Evolutionary conservation across 345 rosid genomes (phyloP).

Genomic region (Populus deltoides): DNA sequence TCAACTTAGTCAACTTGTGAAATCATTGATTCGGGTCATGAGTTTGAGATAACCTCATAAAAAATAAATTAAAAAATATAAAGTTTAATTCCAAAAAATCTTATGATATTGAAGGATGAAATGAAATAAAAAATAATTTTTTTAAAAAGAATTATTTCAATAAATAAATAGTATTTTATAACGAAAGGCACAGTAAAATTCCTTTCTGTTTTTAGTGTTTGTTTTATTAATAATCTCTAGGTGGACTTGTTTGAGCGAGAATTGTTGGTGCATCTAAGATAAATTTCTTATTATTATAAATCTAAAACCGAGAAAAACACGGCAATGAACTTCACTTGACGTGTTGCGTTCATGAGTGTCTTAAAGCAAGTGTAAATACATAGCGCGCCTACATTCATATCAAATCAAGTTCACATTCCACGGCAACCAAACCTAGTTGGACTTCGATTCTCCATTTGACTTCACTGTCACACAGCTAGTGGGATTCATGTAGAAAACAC

Average conservation of each 20-base stretch:
- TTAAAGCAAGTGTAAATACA: not conserved
- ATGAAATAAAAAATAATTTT: too few species aligned
- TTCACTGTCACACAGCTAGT: not conserved
- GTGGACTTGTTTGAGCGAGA: not conserved
- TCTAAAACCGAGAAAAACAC: not conserved
- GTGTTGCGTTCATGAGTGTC: not conserved
- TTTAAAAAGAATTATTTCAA: too few species aligned
- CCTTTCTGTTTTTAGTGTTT: too few species aligned
- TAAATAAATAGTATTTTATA: too few species aligned
- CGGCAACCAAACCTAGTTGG: not conserved
- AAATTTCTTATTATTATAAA: not conserved
- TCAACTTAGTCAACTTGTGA: too few species aligned
- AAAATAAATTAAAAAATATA: too few species aligned
- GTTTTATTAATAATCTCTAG: too few species aligned
- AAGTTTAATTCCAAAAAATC: too few species aligned
- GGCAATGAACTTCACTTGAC: not conserved
- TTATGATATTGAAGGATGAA: too few species aligned
- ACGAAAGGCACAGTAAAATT: too few species aligned
- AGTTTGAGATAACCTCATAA: too few species aligned
- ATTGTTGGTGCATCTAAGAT: too few species aligned
- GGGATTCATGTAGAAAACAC: not conserved
- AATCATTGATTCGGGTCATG: rapidly evolving
- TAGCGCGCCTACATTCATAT: not conserved
- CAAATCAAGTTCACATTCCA: slow-evolving; percentile 6
- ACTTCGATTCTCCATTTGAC: slow-evolving; percentile 16